phyloP scores from a whole-genome alignment of 2,329 filamentous ascomycete genomes.

The Apiospora marii region DNA sequence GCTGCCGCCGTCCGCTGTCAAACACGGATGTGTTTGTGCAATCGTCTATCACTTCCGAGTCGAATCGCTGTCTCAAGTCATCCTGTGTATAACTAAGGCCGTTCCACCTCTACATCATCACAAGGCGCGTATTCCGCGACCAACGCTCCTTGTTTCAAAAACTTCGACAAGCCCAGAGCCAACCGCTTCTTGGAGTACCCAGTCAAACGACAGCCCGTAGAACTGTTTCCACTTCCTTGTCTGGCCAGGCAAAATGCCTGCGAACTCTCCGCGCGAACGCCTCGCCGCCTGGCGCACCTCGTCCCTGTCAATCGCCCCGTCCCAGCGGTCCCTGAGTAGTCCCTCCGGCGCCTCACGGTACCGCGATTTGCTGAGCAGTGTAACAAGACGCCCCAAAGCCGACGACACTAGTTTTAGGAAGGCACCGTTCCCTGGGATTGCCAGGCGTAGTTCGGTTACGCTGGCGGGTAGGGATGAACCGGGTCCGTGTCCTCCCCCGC shows the following conservation, averaged over 20 bases:
- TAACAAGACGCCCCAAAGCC: constrained; percentile 68
- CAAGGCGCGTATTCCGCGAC: constrained; percentile 65
- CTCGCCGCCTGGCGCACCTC: constrained; percentile 55
- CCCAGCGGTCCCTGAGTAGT: constrained; percentile 72
- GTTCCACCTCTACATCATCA: constrained; percentile 30
- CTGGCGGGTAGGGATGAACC: constrained; percentile 46
- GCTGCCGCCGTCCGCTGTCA: not conserved
- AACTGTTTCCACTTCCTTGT: constrained; percentile 77
- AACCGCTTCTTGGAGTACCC: constrained; percentile 74
- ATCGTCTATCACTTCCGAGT: constrained; percentile 1
- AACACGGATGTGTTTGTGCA: not conserved
- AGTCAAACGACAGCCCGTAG: constrained; percentile 73
- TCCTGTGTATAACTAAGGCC: not conserved
- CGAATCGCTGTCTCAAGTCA: not conserved
- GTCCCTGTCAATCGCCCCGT: constrained; percentile 65
- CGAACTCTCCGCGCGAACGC: constrained; percentile 61
- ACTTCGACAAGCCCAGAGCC: constrained; percentile 75
- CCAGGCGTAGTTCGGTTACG: constrained; percentile 59
- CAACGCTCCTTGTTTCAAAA: constrained; percentile 79
- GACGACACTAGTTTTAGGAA: constrained; percentile 71
- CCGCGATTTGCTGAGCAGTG: constrained; percentile 64
- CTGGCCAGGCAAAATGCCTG: constrained; percentile 64
- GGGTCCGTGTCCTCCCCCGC: constrained; percentile 50
- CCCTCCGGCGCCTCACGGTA: constrained; percentile 70
- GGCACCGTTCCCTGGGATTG: constrained; percentile 71